phyloP scores from a whole-genome alignment of 768 basidiomycete species.

The Pilatotrama ljubarskyi region DNA sequence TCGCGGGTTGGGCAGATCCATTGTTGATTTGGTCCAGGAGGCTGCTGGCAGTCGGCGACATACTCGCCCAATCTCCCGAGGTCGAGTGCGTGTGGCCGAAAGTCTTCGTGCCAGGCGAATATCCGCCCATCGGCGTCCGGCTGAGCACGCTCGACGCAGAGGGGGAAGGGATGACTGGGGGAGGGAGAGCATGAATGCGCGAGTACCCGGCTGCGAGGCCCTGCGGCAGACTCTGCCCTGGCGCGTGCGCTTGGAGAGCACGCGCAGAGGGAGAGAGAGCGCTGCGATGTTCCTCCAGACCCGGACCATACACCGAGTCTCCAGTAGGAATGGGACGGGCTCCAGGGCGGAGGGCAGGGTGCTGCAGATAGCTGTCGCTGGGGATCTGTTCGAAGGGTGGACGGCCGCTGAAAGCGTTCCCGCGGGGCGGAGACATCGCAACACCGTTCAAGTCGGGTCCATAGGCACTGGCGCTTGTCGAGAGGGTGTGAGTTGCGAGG shows the following conservation, averaged over 20 bases:
- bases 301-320: conserved; percentile 22
- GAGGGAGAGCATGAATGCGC: conserved; percentile 74
- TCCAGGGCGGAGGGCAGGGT: conserved; percentile 34
- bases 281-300: conserved; percentile 32
- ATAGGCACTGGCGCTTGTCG: conserved; percentile 17
- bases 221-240: conserved; percentile 88
- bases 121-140: conserved; percentile 26
- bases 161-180: conserved; percentile 39
- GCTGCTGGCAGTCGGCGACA: conserved; percentile 29
- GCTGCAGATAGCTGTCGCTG: conserved; percentile 40
- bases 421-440: conserved; percentile 31
- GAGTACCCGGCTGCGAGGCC: conserved; percentile 91
- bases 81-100: conserved; percentile 22
- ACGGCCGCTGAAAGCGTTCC: conserved; percentile 24
- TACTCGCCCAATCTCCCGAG: conserved; percentile 34
- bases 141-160: conserved; percentile 33
- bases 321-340: conserved; percentile 34
- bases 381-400: conserved; percentile 30
- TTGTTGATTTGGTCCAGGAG: conserved; percentile 28
- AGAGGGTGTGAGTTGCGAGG: conserved; percentile 15
- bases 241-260: conserved; percentile 86
- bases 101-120: conserved; percentile 29
- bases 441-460: conserved; percentile 15
- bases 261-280: conserved; percentile 66
- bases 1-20: conserved; percentile 25